Conservation (phyloP, 441 rosid genomes). For the Pelargonium fulgidum region DNA sequence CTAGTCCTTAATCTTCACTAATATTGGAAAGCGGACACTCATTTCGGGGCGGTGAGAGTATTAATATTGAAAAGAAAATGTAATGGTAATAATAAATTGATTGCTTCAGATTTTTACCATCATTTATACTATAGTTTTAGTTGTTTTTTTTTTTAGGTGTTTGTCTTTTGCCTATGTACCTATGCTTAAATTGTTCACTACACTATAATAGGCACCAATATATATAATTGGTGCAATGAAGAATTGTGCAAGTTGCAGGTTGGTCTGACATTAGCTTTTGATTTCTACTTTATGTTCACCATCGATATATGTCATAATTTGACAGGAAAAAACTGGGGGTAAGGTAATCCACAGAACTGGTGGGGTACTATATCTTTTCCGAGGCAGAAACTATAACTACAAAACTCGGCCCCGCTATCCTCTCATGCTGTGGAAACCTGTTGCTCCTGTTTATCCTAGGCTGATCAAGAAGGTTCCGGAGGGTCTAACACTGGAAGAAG, state of each 20-base stretch:
- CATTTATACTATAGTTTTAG: neutral
- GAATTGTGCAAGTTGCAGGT: neutral
- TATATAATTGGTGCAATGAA: neutral
- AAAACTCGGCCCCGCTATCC: slow-evolving; percentile 72
- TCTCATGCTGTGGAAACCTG: slow-evolving; percentile 90
- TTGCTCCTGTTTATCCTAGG: slow-evolving; percentile 71
- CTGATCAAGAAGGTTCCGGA: slow-evolving; percentile 59
- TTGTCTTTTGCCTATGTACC: no score
- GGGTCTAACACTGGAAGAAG: slow-evolving; percentile 64
- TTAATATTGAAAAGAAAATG: neutral
- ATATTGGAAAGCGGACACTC: neutral
- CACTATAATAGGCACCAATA: neutral
- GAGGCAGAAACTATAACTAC: slow-evolving; percentile 88
- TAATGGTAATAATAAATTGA: neutral
- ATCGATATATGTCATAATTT: slow-evolving; percentile 14
- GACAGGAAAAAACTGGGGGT: slow-evolving; percentile 83
- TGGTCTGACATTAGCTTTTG: neutral
- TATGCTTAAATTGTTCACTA: neutral
- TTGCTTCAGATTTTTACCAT: neutral
- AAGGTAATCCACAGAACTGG: slow-evolving; percentile 69
- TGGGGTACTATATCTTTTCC: slow-evolving; percentile 68
- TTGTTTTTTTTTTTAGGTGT: neutral
- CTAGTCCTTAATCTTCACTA: neutral
- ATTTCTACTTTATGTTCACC: slow-evolving; percentile 11
- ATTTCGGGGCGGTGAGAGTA: neutral